These are phyloP conservation scores for Grifola frondosa DNA, from an alignment of 1,284 basidiomycete genomes.

Conservation along the genomic window DNA sequence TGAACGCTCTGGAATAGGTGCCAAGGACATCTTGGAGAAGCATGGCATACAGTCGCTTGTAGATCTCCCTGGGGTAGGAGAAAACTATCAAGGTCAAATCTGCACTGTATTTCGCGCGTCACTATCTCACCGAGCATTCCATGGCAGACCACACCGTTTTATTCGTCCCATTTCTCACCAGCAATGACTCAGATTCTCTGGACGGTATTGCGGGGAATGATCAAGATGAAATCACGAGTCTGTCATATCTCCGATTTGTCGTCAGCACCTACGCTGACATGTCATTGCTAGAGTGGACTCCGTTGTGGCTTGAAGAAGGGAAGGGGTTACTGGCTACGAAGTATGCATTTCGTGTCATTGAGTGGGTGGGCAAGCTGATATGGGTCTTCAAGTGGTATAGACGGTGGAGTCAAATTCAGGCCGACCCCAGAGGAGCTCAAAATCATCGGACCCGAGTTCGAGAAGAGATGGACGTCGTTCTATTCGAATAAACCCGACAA, in stretches of 20 bases:
- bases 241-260: slow-evolving; percentile 1
- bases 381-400: slow-evolving; percentile 33
- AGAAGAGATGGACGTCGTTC: slow-evolving; percentile 37
- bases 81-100: slow-evolving; percentile 48
- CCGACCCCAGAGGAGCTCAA: slow-evolving; percentile 41
- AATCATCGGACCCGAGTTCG: slow-evolving; percentile 42
- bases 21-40: slow-evolving; percentile 37
- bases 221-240: slow-evolving; percentile 33
- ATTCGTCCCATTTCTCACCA: slow-evolving; percentile 35
- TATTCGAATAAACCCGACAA: slow-evolving; percentile 44
- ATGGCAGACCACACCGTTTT: slow-evolving; percentile 43
- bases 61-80: slow-evolving; percentile 58
- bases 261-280: no score
- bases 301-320: slow-evolving; percentile 43
- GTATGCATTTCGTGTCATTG: slow-evolving; percentile 28
- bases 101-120: background rate
- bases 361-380: background rate
- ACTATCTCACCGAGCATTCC: background rate
- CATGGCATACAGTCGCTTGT: slow-evolving; percentile 41
- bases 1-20: slow-evolving; percentile 34
- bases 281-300: slow-evolving; percentile 31
- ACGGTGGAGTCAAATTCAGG: slow-evolving; percentile 48
- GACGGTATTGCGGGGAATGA: slow-evolving; percentile 41
- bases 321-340: slow-evolving; percentile 48
- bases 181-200: slow-evolving; percentile 42